phyloP scores from a whole-genome alignment of 768 basidiomycete genomes.

The Pisolithus sp. region DNA sequence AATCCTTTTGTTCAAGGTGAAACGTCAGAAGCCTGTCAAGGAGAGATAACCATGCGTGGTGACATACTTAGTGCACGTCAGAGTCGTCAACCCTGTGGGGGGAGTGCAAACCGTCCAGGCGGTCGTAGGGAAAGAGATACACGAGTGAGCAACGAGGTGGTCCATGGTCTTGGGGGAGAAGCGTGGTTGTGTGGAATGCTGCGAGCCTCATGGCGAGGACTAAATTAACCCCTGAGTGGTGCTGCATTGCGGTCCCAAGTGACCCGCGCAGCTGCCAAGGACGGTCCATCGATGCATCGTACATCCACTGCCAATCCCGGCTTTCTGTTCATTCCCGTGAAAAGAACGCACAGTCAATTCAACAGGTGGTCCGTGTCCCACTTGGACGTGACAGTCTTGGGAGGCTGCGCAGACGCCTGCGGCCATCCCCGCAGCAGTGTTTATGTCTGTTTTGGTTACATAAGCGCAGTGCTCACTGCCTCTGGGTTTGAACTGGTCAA shows the following conservation, averaged over 20 bases:
- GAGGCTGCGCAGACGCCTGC: neutral
- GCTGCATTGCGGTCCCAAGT: too few relatives aligned
- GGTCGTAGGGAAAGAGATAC: neutral
- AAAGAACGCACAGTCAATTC: too few relatives aligned
- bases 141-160: neutral
- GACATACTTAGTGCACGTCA: neutral
- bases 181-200: neutral
- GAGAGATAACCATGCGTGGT: neutral
- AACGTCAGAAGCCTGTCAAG: neutral
- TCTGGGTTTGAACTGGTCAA: conserved; percentile 17
- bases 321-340: too few relatives aligned
- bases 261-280: too few relatives aligned
- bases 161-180: neutral
- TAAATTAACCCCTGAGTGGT: too few relatives aligned
- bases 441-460: neutral
- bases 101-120: neutral
- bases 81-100: neutral
- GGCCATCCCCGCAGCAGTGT: neutral
- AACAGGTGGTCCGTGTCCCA: too few relatives aligned
- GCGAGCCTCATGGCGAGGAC: neutral
- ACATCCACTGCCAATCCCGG: too few relatives aligned
- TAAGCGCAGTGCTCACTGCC: conserved; percentile 1
- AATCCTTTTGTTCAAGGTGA: neutral
- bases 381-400: too few relatives aligned
- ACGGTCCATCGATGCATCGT: too few relatives aligned